Evolutionary conservation across 192 early-diverging fungal genomes (phyloP).

Genomic region (Dissophora ornata): DNA sequence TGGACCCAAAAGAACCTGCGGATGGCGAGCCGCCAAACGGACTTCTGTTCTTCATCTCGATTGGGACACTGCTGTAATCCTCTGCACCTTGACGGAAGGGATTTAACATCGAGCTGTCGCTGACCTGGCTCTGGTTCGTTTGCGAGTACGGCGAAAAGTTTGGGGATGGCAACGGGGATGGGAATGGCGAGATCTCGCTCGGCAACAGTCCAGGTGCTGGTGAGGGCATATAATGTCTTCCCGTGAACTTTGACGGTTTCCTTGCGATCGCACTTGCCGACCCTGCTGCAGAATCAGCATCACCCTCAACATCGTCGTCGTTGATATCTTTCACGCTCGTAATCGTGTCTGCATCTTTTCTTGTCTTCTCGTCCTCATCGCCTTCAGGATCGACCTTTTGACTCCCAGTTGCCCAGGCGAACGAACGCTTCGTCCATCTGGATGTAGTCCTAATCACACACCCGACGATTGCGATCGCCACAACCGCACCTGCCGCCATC

Average conservation of each 20-base stretch:
- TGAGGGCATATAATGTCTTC: slow-evolving; percentile 36
- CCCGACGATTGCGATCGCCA: slow-evolving; percentile 32
- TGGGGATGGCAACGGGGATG: slow-evolving; percentile 17
- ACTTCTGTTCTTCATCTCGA: slow-evolving; percentile 23
- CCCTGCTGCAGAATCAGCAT: background rate
- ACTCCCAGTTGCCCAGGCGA: slow-evolving; percentile 23
- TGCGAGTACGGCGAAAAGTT: slow-evolving; percentile 34
- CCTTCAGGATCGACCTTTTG: background rate
- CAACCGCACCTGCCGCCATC: slow-evolving; percentile 22
- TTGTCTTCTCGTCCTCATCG: slow-evolving; percentile 11
- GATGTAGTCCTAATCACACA: slow-evolving; percentile 33
- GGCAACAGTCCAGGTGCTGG: background rate
- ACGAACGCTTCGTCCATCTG: slow-evolving; percentile 11
- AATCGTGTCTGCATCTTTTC: too few relatives aligned
- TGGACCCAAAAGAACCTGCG: slow-evolving; percentile 2
- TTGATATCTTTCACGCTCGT: background rate
- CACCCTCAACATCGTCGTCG: background rate
- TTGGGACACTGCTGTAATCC: slow-evolving; percentile 4
- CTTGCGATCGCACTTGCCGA: background rate
- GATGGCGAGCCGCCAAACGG: too few relatives aligned
- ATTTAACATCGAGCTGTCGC: slow-evolving; percentile 31
- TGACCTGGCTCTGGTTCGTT: slow-evolving; percentile 26
- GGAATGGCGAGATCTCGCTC: slow-evolving; percentile 12
- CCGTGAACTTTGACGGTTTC: slow-evolving; percentile 41
- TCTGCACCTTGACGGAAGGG: slow-evolving; percentile 22